Conservation (phyloP, 2,329 filamentous ascomycete genomes). For the Furcasterigmium furcatum region DNA sequence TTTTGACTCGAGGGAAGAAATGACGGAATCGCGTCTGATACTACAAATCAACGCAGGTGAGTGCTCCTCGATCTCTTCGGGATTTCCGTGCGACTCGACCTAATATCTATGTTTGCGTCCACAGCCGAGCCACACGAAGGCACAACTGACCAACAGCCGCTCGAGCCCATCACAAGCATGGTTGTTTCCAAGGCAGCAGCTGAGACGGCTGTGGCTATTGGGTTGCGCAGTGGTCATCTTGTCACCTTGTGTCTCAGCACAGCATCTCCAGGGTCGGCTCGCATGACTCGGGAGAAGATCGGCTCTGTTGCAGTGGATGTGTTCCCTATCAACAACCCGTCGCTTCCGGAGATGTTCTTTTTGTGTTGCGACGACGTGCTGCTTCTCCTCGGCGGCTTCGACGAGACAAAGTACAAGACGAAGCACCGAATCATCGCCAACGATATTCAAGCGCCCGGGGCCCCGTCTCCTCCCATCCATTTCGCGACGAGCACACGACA, state of each 20-base stretch:
- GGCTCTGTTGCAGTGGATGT: constrained; percentile 32
- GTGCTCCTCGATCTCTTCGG: no score
- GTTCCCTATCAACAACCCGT: constrained; percentile 15
- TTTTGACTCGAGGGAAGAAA: constrained; percentile 8
- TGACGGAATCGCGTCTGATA: no score
- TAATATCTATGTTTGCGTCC: no score
- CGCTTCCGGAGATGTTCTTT: constrained; percentile 26
- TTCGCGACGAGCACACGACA: constrained; percentile 39
- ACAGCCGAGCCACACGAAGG: not conserved
- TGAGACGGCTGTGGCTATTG: constrained; percentile 33
- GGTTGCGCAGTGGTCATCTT: constrained; percentile 51
- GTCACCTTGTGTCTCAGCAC: constrained; percentile 30
- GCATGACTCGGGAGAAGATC: constrained; percentile 25
- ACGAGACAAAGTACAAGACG: constrained; percentile 19
- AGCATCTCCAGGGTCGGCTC: not conserved
- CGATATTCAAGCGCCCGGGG: constrained; percentile 42
- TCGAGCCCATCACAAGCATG: constrained; percentile 38
- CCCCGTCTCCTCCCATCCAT: constrained; percentile 44
- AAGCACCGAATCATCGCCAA: constrained; percentile 49
- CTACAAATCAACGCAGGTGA: no score
- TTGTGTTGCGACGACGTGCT: constrained; percentile 47
- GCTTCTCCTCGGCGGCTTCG: constrained; percentile 30
- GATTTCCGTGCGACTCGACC: no score
- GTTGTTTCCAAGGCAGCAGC: constrained; percentile 22
- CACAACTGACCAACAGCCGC: not conserved